These are phyloP conservation scores for Neofusicoccum ribis DNA, from an alignment of 2,329 filamentous ascomycete species.

Conservation along the genomic window DNA sequence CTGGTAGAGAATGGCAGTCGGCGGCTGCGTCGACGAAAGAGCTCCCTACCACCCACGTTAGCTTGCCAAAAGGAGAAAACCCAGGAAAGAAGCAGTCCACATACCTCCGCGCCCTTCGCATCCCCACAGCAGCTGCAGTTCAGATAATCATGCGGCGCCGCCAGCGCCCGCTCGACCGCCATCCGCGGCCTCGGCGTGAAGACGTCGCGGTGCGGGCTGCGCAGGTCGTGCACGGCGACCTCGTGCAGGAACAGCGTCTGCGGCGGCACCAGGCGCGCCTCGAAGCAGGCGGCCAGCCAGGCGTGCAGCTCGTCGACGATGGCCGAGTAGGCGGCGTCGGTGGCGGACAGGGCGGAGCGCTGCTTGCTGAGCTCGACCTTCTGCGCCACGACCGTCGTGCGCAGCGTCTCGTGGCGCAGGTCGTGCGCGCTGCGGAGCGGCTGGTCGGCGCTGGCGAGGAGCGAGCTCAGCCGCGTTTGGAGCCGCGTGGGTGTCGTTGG, in stretches of 20 bases:
- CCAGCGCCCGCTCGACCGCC: slow-evolving; percentile 70
- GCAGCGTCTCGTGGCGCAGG: slow-evolving; percentile 65
- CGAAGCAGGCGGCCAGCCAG: slow-evolving; percentile 52
- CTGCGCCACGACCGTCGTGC: slow-evolving; percentile 78
- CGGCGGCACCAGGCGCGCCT: slow-evolving; percentile 49
- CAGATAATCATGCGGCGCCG: slow-evolving; percentile 74
- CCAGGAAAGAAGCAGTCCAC: neutral
- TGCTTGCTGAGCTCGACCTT: slow-evolving; percentile 78
- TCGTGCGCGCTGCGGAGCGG: slow-evolving; percentile 74
- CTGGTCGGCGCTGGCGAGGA: slow-evolving; percentile 16
- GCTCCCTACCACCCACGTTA: slow-evolving; percentile 29
- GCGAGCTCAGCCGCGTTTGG: neutral
- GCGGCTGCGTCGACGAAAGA: slow-evolving; percentile 63
- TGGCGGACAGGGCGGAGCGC: slow-evolving; percentile 66
- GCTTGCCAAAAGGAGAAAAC: neutral
- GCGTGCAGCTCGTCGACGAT: slow-evolving; percentile 61
- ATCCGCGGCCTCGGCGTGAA: slow-evolving; percentile 73
- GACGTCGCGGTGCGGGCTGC: slow-evolving; percentile 68
- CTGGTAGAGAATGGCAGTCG: slow-evolving; percentile 74
- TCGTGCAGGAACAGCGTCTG: slow-evolving; percentile 64
- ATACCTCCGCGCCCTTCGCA: slow-evolving; percentile 23
- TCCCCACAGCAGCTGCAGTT: slow-evolving; percentile 66
- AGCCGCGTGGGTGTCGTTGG: neutral
- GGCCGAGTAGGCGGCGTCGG: slow-evolving; percentile 69
- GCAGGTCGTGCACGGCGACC: slow-evolving; percentile 73